A percentile compares a stretch with the other conserved stretches of the same genome.
Evolutionary conservation across 1,284 basidiomycete genomes (phyloP).

Genomic region (Flammula alnicola): DNA sequence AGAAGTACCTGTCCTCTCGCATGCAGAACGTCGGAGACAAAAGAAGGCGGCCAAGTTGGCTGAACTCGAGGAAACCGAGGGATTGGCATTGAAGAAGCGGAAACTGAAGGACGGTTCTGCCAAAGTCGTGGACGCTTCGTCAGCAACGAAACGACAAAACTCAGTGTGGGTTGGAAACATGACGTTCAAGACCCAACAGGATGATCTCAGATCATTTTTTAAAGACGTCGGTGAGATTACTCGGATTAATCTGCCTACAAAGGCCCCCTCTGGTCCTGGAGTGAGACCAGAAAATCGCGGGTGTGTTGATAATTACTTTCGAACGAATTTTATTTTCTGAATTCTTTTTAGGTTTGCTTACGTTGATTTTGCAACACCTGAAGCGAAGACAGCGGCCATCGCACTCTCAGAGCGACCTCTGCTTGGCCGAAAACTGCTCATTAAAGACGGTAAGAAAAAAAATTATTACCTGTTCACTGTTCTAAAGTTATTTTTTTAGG

Average conservation of each 20-base stretch:
- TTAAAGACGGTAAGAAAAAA: constrained; percentile 81
- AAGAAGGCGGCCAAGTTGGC: constrained; percentile 53
- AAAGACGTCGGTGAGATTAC: constrained; percentile 74
- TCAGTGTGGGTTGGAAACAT: constrained; percentile 97
- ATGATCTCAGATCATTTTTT: constrained; percentile 75
- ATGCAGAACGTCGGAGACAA: constrained; percentile 69
- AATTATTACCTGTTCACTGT: constrained; percentile 1
- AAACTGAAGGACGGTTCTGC: constrained; percentile 48
- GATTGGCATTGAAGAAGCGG: constrained; percentile 53
- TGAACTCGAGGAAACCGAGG: constrained; percentile 13
- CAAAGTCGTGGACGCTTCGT: constrained; percentile 25
- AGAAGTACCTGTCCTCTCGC: constrained; percentile 66
- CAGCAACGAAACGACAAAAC: constrained; percentile 62
- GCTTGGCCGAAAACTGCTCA: constrained; percentile 87
- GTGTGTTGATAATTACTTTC: constrained; percentile 43
- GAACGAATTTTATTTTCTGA: not conserved
- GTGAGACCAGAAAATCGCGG: constrained; percentile 68
- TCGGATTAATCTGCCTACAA: constrained; percentile 76
- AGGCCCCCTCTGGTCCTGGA: constrained; percentile 46
- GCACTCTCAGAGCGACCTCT: constrained; percentile 82
- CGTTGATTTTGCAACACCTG: constrained; percentile 86
- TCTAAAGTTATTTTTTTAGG: constrained; percentile 52
- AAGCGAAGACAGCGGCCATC: constrained; percentile 78
- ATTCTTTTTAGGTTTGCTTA: constrained; percentile 82
- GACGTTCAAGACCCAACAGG: constrained; percentile 86